Base-by-base conservation (phyloP, 306 rosid species). In the Psophocarpus tetragonolobus region DNA sequence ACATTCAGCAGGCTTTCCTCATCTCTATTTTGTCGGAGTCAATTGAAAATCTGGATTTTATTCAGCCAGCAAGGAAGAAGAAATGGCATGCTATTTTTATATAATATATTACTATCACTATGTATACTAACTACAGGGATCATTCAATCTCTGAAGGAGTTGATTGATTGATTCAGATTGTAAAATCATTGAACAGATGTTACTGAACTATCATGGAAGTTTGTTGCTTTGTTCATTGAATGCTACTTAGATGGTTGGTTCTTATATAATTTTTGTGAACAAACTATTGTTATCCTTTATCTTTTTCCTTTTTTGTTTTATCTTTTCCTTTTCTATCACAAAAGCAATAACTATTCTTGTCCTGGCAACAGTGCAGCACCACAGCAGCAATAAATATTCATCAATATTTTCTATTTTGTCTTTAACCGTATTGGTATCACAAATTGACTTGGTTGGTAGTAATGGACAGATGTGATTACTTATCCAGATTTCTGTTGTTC, bases 91-190 rank as follows among this genome's bases (percentile, higher is more conserved):
- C 84, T 78, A 76, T 87, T 88, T 81, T 75, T 83, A 86, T 83
- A 47, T 45, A 47, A 54, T 70, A 84, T 78, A 67, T 83, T 76
- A 68, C 56, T 68, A 42, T 70, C 66, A 63, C 24, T 86, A 68
- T 85, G 72, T 83, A 86, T 81, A 85, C 88, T 80, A 82, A 85
- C 87, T 84, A 72, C 57, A 80, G 81, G 87, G 84, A 77, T 84
- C 81, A 83, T 78, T 87, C 88, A 84, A 73, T 82, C 92, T 65
- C 66, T 84, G 83, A 73, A 85, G 74, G n/a, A n/a, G n/a, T n/a
- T 64, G 85, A 74, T 85, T 77, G 93, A 82, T 65, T 80, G 86
- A 70, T 83, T 85, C 86, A 45, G 85, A 50, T 74, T 89, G 89
- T 87, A 87, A 83, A 86, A 87, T 79, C 87, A 85, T 85, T 73